Evolutionary conservation across 2,329 filamentous ascomycete species (phyloP), one percentile per base, ranked within the genome.

Genomic region (Penicillium sp.): DNA sequence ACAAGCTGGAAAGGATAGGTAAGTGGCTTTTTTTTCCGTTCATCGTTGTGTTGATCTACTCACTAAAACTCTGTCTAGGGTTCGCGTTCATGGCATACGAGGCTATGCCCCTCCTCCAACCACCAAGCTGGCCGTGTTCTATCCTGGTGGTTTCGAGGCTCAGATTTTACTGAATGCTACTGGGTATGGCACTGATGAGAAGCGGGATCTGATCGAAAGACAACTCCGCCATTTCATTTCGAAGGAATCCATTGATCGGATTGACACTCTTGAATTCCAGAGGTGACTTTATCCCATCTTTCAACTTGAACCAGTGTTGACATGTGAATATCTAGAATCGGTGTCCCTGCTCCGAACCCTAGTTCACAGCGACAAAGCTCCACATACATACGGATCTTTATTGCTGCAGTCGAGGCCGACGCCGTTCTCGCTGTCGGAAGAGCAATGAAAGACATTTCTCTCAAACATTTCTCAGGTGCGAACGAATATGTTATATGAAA

Each of bases 231-330:
- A 73, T 54, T 75, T 75, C 4, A 69, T 83, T 15, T 65, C 75
- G n/a, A 68, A 77, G 29, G 73, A 72, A 1, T 68, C 75, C 6
- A 55, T 72, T 25, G 69, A 78, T 21, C 69, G 77, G 35, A 75
- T 83, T 44, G 78, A 83, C 53, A 68, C 81, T 3, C 71, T 85
- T n/a, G 81, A 84, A 38, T 83, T 84, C 51, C 81, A 84, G 65
- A 67, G 78, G 65, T 74, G 66, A 53, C 57, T 27, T 27, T n/a
- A 17, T 17, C 3, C 10, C n/a, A 13, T 25, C 10, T 23, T 19
- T 15, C 19, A 33, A 7, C 0, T 25, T 25, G 19, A 35, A n/a
- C 8, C 4, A 2, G 8, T 9, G 2, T 10, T 31, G 33, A 39
- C 8, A 1, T 13, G 6, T 6, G 1, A 19, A 48, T 23, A 4